Evolutionary conservation across 768 basidiomycete genomes (phyloP), one percentile per base, ranked within the genome.

Genomic region (Leccinum imitatum): DNA sequence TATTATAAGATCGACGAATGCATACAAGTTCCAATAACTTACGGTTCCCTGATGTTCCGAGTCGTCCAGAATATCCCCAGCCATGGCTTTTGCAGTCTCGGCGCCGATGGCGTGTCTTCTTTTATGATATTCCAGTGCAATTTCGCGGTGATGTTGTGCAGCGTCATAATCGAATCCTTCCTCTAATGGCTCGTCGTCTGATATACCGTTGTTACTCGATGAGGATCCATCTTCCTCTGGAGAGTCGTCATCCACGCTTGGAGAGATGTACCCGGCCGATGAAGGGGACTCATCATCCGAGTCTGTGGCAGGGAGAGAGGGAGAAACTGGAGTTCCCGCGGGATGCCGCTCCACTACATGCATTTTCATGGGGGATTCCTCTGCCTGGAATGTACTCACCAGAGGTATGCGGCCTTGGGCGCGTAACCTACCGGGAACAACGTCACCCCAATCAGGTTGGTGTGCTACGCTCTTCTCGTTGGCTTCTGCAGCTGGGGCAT

Each of bases 131-230:
- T 85, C 85, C 46, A 91, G 67, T 17, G 87, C 85, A 63, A 92
- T 81, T 69, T 91, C 90, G 30, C 89, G 85, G 63, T 91, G 87
- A 65, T 89, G 87, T 54, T 78, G 82, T 23, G 83, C 87, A 53
- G 77, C 78, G 63, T 90, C 84, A 33, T 85, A 74, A 65, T 90
- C 86, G 25, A 79, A 76, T 46, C 79, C 82, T 46, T 86, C 82
- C 53, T 80, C 77, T 50, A 76, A 60, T 2, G 74, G 74, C 27
- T 77, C 80, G 17, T 80, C 79, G 14, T 74, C 72, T 19, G 60
- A 61, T 6, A 71, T 73, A 14, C 66, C 69, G 17, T 68, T 69
- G 23, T 74, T 72, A 30, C 60, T 64, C 19, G 62, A 65, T 21
- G 65, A 69, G 9, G 58, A 61, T 17, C 9, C 56, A 58, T 39